These are phyloP conservation scores for Panicum miliaceum DNA, from an alignment of 176 grass and related monocot genomes.

Conservation along the genomic window DNA sequence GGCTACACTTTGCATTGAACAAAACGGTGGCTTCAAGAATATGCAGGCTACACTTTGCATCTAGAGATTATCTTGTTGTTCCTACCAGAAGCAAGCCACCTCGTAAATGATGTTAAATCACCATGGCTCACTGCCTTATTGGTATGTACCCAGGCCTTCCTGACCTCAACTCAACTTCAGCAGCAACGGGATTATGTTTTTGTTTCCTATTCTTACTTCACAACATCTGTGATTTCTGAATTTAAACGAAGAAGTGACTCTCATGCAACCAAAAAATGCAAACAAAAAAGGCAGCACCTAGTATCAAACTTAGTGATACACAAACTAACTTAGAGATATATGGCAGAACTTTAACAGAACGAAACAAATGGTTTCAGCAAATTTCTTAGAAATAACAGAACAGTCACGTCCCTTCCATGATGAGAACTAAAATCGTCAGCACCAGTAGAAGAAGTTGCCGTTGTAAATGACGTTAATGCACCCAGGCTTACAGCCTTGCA, in stretches of 20 bases:
- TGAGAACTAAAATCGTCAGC: background rate
- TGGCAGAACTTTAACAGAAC: slow-evolving; percentile 24
- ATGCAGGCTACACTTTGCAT: background rate
- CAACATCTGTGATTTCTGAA: background rate
- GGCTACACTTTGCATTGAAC: slow-evolving; percentile 12
- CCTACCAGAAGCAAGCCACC: background rate
- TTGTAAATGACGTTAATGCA: slow-evolving; percentile 13
- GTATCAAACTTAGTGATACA: background rate
- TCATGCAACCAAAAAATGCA: background rate
- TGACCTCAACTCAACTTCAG: background rate
- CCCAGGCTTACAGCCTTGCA: background rate
- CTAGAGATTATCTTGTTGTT: background rate
- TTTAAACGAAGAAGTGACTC: background rate
- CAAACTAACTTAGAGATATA: slow-evolving; percentile 1
- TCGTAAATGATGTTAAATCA: background rate
- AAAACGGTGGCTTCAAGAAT: slow-evolving; percentile 25
- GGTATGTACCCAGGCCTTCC: background rate
- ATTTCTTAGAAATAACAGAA: background rate
- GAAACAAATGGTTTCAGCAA: slow-evolving; percentile 9
- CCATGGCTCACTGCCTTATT: background rate
- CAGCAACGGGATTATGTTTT: background rate
- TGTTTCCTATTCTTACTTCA: background rate
- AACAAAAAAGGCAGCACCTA: background rate
- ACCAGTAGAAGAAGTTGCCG: background rate
- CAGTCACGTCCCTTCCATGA: slow-evolving; percentile 13